These are phyloP conservation scores for Gypsophila paniculata DNA, from an alignment of 179 eudicot species.

Conservation along the genomic window DNA sequence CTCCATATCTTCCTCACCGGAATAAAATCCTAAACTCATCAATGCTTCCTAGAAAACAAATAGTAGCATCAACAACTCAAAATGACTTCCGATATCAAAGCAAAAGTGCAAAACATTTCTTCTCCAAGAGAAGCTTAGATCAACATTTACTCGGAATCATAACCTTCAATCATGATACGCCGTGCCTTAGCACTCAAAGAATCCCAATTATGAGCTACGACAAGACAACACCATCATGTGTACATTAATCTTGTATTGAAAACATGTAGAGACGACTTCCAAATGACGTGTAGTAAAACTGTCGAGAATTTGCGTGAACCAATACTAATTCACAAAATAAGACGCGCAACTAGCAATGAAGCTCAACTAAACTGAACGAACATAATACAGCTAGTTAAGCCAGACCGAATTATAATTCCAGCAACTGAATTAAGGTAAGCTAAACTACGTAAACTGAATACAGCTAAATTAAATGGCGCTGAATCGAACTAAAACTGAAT, in stretches of 20 bases:
- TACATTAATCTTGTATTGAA: not conserved
- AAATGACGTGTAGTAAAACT: too few relatives aligned
- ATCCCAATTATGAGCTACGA: not conserved
- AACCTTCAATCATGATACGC: not conserved
- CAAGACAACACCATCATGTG: not conserved
- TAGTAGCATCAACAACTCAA: conserved; percentile 5
- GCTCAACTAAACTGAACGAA: not conserved
- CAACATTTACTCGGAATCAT: not conserved
- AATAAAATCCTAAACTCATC: conserved; percentile 74
- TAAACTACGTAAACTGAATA: not conserved
- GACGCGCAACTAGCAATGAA: not conserved
- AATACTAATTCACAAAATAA: not conserved
- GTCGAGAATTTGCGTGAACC: not conserved
- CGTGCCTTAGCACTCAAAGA: not conserved
- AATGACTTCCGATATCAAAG: not conserved
- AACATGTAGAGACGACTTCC: too few relatives aligned
- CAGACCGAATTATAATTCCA: not conserved
- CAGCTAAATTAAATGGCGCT: not conserved
- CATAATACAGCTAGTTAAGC: not conserved
- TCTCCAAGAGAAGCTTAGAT: not conserved
- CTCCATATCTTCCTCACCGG: conserved; percentile 92
- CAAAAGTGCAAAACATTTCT: not conserved
- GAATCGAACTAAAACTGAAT: not conserved
- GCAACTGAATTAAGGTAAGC: too few relatives aligned
- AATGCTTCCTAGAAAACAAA: conserved; percentile 58